Conservation (phyloP, 2,329 filamentous ascomycete species). For the Pseudogymnoascus sp. region DNA sequence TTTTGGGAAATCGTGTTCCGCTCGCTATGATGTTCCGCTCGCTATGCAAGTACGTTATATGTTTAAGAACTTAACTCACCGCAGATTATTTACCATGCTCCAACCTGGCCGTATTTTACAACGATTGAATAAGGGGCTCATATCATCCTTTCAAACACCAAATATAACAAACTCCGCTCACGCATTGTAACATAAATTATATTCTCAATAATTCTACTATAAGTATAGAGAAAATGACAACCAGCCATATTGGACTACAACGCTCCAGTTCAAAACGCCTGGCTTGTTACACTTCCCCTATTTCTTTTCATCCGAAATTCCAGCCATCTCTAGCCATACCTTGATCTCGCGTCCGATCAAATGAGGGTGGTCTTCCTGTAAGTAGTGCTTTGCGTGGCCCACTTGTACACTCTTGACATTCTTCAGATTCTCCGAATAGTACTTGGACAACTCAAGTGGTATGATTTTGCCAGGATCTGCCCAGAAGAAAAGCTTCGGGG, state of each 20-base stretch:
- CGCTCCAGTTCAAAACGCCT: neutral
- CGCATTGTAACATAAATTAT: neutral
- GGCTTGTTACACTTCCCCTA: neutral
- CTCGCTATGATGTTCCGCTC: no score
- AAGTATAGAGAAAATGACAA: neutral
- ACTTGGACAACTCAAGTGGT: neutral
- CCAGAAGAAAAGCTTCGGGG: slow-evolving; percentile 6
- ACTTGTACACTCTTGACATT: neutral
- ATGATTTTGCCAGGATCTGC: slow-evolving; percentile 1
- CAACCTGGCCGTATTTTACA: neutral
- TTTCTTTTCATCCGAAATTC: neutral
- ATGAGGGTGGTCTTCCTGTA: slow-evolving; percentile 9
- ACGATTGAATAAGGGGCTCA: neutral
- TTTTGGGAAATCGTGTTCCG: no score
- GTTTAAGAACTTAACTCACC: neutral
- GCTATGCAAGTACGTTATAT: no score
- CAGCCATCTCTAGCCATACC: neutral
- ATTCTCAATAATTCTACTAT: neutral
- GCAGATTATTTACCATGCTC: neutral
- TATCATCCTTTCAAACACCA: neutral
- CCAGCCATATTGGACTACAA: neutral
- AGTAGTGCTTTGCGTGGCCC: neutral
- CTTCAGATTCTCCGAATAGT: neutral
- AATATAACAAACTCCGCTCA: neutral
- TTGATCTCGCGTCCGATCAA: neutral